These are phyloP conservation scores for Penicillium diatomitis DNA, from an alignment of 495 filamentous ascomycete genomes.

Conservation along the genomic window DNA sequence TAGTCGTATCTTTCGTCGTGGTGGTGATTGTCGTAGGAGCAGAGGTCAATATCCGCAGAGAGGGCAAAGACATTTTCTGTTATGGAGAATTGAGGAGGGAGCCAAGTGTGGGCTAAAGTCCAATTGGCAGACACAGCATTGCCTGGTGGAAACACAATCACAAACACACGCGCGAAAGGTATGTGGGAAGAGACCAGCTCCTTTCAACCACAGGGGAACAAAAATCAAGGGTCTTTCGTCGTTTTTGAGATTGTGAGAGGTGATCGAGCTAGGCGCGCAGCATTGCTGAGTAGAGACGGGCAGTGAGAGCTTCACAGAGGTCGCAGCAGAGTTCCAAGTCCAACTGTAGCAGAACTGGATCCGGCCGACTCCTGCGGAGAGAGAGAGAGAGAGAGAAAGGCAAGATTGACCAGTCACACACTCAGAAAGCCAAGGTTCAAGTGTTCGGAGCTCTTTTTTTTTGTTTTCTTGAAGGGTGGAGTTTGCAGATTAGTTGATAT, in stretches of 20 bases:
- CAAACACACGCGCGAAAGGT: slow-evolving; percentile 14
- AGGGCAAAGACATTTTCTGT: slow-evolving; percentile 29
- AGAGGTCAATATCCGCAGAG: not conserved
- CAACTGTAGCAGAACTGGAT: too few species aligned
- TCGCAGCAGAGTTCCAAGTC: not conserved
- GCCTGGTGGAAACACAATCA: slow-evolving; percentile 14
- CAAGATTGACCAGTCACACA: not conserved
- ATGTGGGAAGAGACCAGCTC: slow-evolving; percentile 35
- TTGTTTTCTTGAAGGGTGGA: not conserved
- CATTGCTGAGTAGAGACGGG: slow-evolving; percentile 7
- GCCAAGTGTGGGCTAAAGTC: slow-evolving; percentile 5
- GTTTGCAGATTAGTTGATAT: not conserved
- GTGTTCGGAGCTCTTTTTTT: not conserved
- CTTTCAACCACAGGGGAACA: slow-evolving; percentile 23
- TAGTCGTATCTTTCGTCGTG: too few species aligned
- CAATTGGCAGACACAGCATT: slow-evolving; percentile 17
- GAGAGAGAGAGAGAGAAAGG: not conserved
- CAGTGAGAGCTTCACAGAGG: not conserved
- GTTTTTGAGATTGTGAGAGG: not conserved
- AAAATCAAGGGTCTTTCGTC: slow-evolving; percentile 2
- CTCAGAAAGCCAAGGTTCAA: slow-evolving; percentile 2
- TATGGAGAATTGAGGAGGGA: not conserved
- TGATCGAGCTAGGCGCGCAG: slow-evolving; percentile 16
- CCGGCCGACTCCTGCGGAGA: too few species aligned
- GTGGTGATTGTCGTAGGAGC: too few species aligned